Conservation (phyloP, 306 rosid genomes). For the Casuarina cunninghamiana region DNA sequence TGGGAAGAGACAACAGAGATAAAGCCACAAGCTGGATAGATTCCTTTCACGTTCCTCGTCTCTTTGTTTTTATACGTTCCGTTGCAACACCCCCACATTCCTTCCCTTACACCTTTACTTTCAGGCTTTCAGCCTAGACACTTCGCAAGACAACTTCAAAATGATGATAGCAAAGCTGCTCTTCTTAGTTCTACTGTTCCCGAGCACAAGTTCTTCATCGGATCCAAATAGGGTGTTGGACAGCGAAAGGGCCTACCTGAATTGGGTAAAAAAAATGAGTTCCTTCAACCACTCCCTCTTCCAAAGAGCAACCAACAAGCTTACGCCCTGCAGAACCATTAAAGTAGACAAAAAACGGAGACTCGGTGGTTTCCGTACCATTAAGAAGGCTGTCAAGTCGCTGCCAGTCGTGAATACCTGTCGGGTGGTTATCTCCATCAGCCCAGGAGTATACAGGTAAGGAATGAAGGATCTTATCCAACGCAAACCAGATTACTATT, state of each 20-base stretch:
- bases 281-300: conserved; percentile 28
- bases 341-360: conserved; percentile 16
- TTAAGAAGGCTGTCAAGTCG: conserved; percentile 30
- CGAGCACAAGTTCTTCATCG: background rate
- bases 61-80: background rate
- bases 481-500: too few relatives aligned
- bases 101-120: background rate
- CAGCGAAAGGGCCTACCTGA: conserved; percentile 18
- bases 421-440: conserved; percentile 27
- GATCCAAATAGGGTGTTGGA: background rate
- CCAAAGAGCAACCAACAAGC: conserved; percentile 27
- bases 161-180: background rate
- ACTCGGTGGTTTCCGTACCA: conserved; percentile 23
- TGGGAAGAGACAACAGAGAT: conserved; percentile 4
- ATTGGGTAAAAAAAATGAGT: conserved; percentile 31
- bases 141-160: background rate
- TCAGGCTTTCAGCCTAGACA: background rate
- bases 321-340: conserved; percentile 29
- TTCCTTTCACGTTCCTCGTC: background rate
- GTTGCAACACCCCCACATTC: background rate
- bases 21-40: background rate
- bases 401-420: conserved; percentile 27
- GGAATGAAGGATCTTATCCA: background rate
- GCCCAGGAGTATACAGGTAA: conserved; percentile 38
- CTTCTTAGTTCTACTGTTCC: background rate